Conservation (phyloP, 371 early-diverging fungal genomes). For the Parasitella parasitica region DNA sequence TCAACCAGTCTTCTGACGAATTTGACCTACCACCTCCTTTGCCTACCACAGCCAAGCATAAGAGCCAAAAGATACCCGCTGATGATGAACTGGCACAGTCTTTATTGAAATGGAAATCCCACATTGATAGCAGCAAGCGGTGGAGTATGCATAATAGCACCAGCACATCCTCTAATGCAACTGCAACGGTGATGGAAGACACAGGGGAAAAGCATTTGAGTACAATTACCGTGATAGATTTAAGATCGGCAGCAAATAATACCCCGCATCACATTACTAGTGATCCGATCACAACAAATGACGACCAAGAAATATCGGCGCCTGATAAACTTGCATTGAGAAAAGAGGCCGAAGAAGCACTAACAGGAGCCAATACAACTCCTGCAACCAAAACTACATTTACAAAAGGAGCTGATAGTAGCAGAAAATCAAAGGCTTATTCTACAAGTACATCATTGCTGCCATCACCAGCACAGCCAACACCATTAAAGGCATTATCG, state of each 20-base stretch:
- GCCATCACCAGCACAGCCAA: not conserved
- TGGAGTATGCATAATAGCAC: slow-evolving; percentile 7
- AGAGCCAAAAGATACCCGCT: not conserved
- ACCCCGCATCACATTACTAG: not conserved
- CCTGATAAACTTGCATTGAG: slow-evolving; percentile 13
- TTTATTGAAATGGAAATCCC: slow-evolving; percentile 46
- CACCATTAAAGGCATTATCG: not conserved
- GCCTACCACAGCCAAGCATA: not conserved
- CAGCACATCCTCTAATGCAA: not conserved
- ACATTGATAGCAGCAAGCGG: slow-evolving; percentile 23
- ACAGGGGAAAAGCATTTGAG: slow-evolving; percentile 9
- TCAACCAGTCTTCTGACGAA: not conserved
- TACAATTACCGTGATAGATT: slow-evolving; percentile 12
- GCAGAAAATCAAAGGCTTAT: not conserved
- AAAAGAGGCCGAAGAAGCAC: slow-evolving; percentile 10
- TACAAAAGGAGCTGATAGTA: not conserved
- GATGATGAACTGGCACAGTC: slow-evolving; percentile 30
- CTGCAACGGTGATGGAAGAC: not conserved
- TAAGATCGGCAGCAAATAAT: slow-evolving; percentile 1
- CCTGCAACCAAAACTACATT: not conserved
- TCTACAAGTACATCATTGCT: not conserved
- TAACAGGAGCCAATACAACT: not conserved
- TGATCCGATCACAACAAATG: not conserved
- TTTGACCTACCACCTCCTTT: not conserved
- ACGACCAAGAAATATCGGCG: slow-evolving; percentile 9